Percentiles rank a stretch among this genome's conserved stretches.
phyloP scores from a whole-genome alignment of 192 early-diverging fungal species.

The Helicostylum pulchrum region DNA sequence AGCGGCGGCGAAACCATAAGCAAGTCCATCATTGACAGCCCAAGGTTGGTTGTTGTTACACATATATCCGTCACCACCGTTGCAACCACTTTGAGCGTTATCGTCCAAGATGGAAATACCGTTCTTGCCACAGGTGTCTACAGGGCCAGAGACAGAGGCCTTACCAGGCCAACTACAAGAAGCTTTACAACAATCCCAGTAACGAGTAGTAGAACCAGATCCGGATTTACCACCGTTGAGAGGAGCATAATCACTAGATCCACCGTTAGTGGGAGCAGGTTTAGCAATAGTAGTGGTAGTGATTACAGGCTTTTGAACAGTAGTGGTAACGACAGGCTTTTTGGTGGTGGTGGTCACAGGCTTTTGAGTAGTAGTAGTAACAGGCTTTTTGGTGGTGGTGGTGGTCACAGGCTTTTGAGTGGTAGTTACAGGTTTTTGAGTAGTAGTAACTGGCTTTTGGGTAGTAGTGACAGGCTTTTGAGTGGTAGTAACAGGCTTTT shows the following conservation, averaged over 20 bases:
- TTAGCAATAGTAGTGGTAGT: conserved; percentile 3
- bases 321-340: neutral
- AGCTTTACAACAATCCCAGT: conserved; percentile 33
- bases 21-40: conserved; percentile 19
- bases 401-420: neutral
- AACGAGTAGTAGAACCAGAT: conserved; percentile 22
- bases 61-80: conserved; percentile 26
- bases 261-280: neutral
- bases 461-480: neutral
- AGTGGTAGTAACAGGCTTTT: conserved; percentile 2
- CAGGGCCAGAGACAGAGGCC: conserved; percentile 20
- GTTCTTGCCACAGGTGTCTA: conserved; percentile 19
- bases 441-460: neutral
- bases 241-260: neutral
- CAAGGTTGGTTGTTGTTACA: conserved; percentile 33
- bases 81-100: conserved; percentile 20
- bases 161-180: conserved; percentile 23
- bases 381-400: neutral
- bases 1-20: conserved; percentile 34
- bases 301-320: neutral
- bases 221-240: conserved; percentile 19
- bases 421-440: too few relatives aligned
- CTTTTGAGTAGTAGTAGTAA: conserved; percentile 8
- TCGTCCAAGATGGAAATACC: conserved; percentile 17
- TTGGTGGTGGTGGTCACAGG: neutral